Evolutionary conservation across 2,329 filamentous ascomycete genomes (phyloP).

Genomic region (Fusarium euwallaceae): DNA sequence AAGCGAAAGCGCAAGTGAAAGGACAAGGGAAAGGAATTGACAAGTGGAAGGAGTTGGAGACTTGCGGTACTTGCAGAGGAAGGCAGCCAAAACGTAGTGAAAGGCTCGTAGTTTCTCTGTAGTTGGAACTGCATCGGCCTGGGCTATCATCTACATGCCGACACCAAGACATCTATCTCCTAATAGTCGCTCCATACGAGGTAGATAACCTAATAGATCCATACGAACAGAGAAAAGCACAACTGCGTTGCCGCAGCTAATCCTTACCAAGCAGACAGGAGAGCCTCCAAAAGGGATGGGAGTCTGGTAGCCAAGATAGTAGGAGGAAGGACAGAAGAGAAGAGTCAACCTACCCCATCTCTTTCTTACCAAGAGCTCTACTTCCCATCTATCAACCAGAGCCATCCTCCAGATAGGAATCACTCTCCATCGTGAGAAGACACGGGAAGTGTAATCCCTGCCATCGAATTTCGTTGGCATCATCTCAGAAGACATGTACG

Average conservation of each 20-base stretch:
- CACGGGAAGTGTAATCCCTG: no score
- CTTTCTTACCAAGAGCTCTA: not conserved
- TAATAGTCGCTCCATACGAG: not conserved
- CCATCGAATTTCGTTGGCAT: not conserved
- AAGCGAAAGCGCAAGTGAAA: not conserved
- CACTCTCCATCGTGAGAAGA: no score
- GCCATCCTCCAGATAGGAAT: not conserved
- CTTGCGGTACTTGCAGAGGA: constrained; percentile 4
- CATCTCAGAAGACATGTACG: constrained; percentile 17
- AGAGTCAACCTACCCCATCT: not conserved
- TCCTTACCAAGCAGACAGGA: not conserved
- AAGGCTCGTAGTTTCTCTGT: not conserved
- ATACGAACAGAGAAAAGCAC: constrained; percentile 8
- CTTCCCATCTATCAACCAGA: constrained; percentile 7
- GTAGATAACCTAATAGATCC: not conserved
- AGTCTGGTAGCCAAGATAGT: not conserved
- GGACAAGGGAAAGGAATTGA: not conserved
- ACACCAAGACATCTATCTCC: constrained; percentile 4
- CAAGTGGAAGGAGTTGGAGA: not conserved
- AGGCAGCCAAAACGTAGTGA: not conserved
- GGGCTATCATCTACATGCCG: constrained; percentile 3
- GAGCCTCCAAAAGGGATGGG: not conserved
- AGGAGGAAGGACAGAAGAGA: constrained; percentile 7
- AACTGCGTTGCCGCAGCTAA: not conserved
- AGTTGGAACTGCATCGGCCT: not conserved